phyloP scores from a whole-genome alignment of 169 alveolate genomes.

The Eimeria maxima region DNA sequence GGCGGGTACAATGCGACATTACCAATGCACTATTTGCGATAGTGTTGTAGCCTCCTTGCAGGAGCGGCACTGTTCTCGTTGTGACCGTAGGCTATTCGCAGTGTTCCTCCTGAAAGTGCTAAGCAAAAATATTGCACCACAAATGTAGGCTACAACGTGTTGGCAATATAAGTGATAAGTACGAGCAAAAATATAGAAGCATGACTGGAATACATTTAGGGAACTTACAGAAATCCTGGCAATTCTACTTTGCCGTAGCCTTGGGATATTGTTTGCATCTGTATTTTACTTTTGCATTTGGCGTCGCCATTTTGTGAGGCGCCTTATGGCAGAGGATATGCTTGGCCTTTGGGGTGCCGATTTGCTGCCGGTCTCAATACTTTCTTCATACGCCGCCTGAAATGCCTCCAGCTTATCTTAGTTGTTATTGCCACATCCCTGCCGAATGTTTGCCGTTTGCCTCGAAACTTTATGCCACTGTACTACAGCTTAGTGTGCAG shows the following conservation, averaged over 20 bases:
- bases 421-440: not conserved
- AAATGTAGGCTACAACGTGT: not conserved
- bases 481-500: not conserved
- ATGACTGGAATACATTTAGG: not conserved
- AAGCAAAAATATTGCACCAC: not conserved
- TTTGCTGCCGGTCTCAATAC: not conserved
- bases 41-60: not conserved
- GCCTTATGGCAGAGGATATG: not conserved
- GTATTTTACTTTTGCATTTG: not conserved
- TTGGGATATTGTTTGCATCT: not conserved
- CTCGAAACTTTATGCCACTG: not conserved
- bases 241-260: not conserved
- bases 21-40: not conserved
- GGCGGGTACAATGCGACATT: not conserved
- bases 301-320: not conserved
- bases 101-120: not conserved
- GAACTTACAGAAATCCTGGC: not conserved
- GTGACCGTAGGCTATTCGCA: not conserved
- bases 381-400: not conserved
- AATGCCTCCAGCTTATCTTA: not conserved
- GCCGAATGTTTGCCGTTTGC: not conserved
- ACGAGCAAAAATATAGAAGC: not conserved
- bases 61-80: not conserved
- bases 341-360: not conserved
- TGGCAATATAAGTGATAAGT: not conserved